Base-by-base conservation (phyloP, 441 rosid genomes). In the Kokia cookei region DNA sequence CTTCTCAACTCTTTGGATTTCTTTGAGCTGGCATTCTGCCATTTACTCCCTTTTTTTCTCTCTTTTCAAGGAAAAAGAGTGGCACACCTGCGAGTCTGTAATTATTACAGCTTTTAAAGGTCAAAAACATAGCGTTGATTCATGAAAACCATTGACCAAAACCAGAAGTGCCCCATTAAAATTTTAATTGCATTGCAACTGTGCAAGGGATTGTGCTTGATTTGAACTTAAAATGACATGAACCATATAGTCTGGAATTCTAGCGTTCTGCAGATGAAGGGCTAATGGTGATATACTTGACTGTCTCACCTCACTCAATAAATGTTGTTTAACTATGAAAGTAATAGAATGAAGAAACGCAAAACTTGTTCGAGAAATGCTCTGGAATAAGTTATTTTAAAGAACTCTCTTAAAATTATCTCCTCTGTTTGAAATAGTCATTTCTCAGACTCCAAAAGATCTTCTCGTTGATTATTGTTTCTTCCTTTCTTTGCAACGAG, bases 401-500 rank as follows among this genome's bases (percentile, higher is more conserved):
- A 24, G 26, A 50, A 17, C 59, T 19, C 5, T 71, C 42, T 15
- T 9, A 10, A 27, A 45, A 29, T 15, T 59, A 15, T 60, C 27
- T 72, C 3, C 14, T 17, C 19, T 26, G 65, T 53, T 74, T 26
- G 42, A 75, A 65, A 64, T 63, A 43, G 26, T 37, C 68, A 59
- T 65, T 45, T 19, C 45, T 77, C 19, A 42, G 60, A 27, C 29
- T 54, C 22, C 68, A 45, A 24, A 69, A 54, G 67, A 62, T 69
- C 43, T 19, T 55, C 47, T 43, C 8, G n/a, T 69, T 68, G 32
- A 60, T 68, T 47, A 10, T 65, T 35, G 4, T 42, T 69, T 50
- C 45, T 15, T 53, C 45, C 45, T 63, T 60, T 75, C 53, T 37
- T 57, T 65, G 29, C 71, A 68, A 45, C 81, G 85, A 73, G 73